A percentile compares a stretch with the other conserved stretches of the same genome.
phyloP scores from a whole-genome alignment of 306 rosid species.

The Ammopiptanthus mongolicus region DNA sequence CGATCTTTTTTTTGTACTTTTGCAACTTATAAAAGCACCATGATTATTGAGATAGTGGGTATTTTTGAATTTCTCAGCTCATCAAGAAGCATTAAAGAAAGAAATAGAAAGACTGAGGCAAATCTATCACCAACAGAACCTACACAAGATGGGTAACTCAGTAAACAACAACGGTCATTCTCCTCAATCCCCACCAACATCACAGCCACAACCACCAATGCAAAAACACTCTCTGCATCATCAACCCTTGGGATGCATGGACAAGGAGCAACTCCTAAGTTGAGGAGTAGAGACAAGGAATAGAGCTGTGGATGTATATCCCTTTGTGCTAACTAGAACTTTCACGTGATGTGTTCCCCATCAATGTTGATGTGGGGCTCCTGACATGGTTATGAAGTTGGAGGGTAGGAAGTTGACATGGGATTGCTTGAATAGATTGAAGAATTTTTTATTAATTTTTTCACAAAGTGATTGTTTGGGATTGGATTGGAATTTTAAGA shows the following conservation, averaged over 20 bases:
- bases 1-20: not conserved
- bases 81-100: slow-evolving; percentile 86
- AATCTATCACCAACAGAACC: slow-evolving; percentile 72
- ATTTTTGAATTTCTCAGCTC: slow-evolving; percentile 43
- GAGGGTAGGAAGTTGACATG: slow-evolving; percentile 35
- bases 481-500: slow-evolving; percentile 31
- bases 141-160: slow-evolving; percentile 46
- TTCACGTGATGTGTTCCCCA: slow-evolving; percentile 66
- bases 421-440: slow-evolving; percentile 29
- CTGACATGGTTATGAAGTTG: slow-evolving; percentile 27
- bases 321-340: slow-evolving; percentile 28
- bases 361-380: slow-evolving; percentile 38
- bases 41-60: slow-evolving; percentile 8
- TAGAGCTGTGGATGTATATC: slow-evolving; percentile 7
- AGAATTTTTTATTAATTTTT: not conserved
- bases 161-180: slow-evolving; percentile 27
- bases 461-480: slow-evolving; percentile 24
- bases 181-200: slow-evolving; percentile 9
- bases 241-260: slow-evolving; percentile 21
- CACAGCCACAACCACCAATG: slow-evolving; percentile 20
- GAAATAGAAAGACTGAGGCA: slow-evolving; percentile 92
- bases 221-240: slow-evolving; percentile 3
- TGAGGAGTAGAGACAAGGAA: slow-evolving; percentile 15
- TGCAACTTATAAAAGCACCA: not conserved
- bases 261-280: slow-evolving; percentile 41